Evolutionary conservation across 257 asterid genomes (phyloP).

Genomic region (Nicotiana paniculata): DNA sequence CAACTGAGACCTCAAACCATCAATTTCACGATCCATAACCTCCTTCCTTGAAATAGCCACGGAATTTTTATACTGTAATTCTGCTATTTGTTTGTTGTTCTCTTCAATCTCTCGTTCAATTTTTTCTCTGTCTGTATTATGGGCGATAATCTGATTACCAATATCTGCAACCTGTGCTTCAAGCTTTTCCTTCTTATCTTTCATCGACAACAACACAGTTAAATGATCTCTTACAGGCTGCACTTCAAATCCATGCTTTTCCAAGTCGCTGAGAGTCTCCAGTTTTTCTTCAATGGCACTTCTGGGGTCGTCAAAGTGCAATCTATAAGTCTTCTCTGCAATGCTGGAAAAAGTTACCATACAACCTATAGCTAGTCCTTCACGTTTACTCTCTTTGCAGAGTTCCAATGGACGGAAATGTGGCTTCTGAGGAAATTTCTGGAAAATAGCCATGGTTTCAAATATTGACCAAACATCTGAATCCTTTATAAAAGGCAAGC

Average conservation of each 20-base stretch:
- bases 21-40: constrained; percentile 30
- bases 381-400: constrained; percentile 57
- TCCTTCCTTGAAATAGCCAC: constrained; percentile 24
- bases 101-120: constrained; percentile 34
- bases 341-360: constrained; percentile 60
- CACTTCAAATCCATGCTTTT: constrained; percentile 61
- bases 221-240: constrained; percentile 31
- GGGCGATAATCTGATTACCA: constrained; percentile 19
- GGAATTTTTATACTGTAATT: constrained; percentile 38
- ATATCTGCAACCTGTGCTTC: constrained; percentile 18
- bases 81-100: constrained; percentile 34
- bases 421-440: constrained; percentile 68
- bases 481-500: constrained; percentile 60
- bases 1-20: constrained; percentile 20
- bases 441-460: constrained; percentile 67
- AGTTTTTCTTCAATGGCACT: constrained; percentile 37
- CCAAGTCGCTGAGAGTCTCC: constrained; percentile 54
- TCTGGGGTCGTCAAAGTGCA: constrained; percentile 38
- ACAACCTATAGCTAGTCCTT: constrained; percentile 68
- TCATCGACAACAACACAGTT: constrained; percentile 20
- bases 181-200: constrained; percentile 34
- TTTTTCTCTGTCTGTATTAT: constrained; percentile 18
- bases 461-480: constrained; percentile 54
- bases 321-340: constrained; percentile 43
- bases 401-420: constrained; percentile 58